Evolutionary conservation across 2,329 filamentous ascomycete species (phyloP).

Genomic region (Ascochyta clinopodiicola): DNA sequence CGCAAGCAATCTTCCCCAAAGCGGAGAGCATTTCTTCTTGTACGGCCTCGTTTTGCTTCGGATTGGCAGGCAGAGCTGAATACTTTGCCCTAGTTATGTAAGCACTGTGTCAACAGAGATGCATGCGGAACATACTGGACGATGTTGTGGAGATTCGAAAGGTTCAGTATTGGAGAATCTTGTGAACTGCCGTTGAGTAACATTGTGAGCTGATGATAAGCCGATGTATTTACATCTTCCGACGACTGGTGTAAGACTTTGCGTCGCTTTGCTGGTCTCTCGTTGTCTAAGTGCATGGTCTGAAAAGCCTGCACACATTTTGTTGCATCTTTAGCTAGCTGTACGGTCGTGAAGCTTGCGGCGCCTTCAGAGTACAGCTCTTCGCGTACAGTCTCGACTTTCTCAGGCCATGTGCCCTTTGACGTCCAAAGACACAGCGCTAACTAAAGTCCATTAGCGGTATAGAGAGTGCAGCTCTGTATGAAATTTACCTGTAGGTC

Average conservation of each 20-base stretch:
- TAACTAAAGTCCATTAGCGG: slow-evolving; percentile 31
- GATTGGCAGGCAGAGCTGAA: slow-evolving; percentile 21
- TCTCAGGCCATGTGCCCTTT: slow-evolving; percentile 33
- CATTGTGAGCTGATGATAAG: slow-evolving; percentile 31
- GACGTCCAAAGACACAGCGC: slow-evolving; percentile 44
- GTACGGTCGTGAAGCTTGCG: slow-evolving; percentile 29
- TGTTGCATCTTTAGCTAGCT: slow-evolving; percentile 29
- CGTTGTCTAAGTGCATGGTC: slow-evolving; percentile 17
- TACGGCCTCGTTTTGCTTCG: slow-evolving; percentile 23
- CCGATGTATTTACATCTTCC: slow-evolving; percentile 17
- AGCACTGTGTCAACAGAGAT: neutral
- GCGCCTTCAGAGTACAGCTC: slow-evolving; percentile 29
- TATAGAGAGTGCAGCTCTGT: neutral
- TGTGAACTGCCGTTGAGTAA: slow-evolving; percentile 33
- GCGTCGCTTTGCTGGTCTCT: slow-evolving; percentile 40
- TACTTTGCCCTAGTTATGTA: slow-evolving; percentile 34
- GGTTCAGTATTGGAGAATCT: slow-evolving; percentile 27
- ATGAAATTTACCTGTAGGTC: slow-evolving; percentile 42
- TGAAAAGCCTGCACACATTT: slow-evolving; percentile 9
- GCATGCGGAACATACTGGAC: slow-evolving; percentile 30
- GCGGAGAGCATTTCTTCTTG: slow-evolving; percentile 36
- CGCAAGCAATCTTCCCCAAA: slow-evolving; percentile 44
- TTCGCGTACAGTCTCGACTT: slow-evolving; percentile 29
- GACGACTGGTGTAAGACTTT: slow-evolving; percentile 27
- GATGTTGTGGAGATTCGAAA: slow-evolving; percentile 34